phyloP scores from a whole-genome alignment of 2,329 filamentous ascomycete species.

The Neophaeococcomyces mojaviensis region DNA sequence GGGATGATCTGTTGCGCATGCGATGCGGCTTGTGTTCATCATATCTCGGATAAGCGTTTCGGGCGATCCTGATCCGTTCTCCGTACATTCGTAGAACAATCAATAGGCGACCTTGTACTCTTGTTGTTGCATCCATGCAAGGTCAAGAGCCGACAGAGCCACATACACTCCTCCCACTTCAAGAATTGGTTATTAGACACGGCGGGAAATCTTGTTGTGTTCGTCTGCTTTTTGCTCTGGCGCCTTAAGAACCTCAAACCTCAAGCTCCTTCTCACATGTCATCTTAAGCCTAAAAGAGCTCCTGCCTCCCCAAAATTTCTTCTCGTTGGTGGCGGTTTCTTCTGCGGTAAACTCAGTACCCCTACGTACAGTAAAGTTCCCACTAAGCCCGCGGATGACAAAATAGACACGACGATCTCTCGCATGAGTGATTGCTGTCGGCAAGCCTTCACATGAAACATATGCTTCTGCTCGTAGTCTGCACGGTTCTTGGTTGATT shows the following conservation, averaged over 20 bases:
- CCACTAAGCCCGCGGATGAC: conserved; percentile 23
- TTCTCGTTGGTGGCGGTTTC: conserved; percentile 4
- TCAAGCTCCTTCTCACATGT: neutral
- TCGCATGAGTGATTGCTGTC: conserved; percentile 2
- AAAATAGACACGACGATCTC: conserved; percentile 3
- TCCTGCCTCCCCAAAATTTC: conserved; percentile 22
- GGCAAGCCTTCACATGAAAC: neutral
- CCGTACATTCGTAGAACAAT: too few relatives aligned
- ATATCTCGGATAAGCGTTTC: too few relatives aligned
- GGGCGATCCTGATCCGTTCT: too few relatives aligned
- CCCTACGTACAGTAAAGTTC: conserved; percentile 27
- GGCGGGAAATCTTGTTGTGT: too few relatives aligned
- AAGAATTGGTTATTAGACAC: too few relatives aligned
- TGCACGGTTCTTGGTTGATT: neutral
- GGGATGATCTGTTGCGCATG: too few relatives aligned
- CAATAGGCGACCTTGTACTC: too few relatives aligned
- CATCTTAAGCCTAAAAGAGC: conserved; percentile 16
- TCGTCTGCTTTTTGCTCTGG: neutral
- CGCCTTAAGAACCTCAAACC: neutral
- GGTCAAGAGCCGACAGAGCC: too few relatives aligned
- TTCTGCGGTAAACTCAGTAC: conserved; percentile 20
- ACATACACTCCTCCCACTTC: too few relatives aligned
- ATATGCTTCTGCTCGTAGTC: conserved; percentile 1
- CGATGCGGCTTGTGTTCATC: too few relatives aligned
- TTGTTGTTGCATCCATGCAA: too few relatives aligned